Conservation (phyloP, 441 rosid species). For the Viola pubescens region DNA sequence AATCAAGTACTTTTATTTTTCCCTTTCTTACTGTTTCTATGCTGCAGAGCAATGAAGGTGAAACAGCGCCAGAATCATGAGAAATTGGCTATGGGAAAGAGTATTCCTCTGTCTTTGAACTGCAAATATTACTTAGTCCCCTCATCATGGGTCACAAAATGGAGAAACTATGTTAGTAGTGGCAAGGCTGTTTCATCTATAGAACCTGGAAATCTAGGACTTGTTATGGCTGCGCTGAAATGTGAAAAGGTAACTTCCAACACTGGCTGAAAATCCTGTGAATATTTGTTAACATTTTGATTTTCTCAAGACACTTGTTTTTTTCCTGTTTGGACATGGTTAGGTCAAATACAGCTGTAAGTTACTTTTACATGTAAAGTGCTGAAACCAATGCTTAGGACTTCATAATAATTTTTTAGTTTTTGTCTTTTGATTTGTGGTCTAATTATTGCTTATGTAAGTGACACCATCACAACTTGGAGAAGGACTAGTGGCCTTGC, state of each 20-base stretch:
- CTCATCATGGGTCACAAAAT: conserved; percentile 70
- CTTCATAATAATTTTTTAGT: too few relatives aligned
- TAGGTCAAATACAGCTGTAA: too few relatives aligned
- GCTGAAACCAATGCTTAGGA: too few relatives aligned
- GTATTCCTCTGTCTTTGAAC: conserved; percentile 43
- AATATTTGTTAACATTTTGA: background rate
- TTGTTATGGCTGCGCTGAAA: conserved; percentile 52
- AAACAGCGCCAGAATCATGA: conserved; percentile 90
- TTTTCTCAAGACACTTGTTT: background rate
- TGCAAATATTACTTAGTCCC: conserved; percentile 74
- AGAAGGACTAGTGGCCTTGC: too few relatives aligned
- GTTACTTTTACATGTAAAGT: too few relatives aligned
- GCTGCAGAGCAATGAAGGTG: conserved; percentile 66
- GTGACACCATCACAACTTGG: too few relatives aligned
- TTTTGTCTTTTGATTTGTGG: too few relatives aligned
- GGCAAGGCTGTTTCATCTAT: conserved; percentile 55
- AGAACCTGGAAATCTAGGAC: conserved; percentile 70
- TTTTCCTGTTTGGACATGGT: too few relatives aligned
- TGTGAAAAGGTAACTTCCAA: conserved; percentile 66
- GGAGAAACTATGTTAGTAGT: conserved; percentile 79
- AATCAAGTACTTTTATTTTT: background rate
- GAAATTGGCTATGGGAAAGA: conserved; percentile 68
- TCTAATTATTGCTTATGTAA: too few relatives aligned
- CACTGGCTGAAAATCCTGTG: background rate
- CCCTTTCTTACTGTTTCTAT: conserved; percentile 23